Base-by-base conservation (phyloP, 1,139 yeast genomes). In the Geotrichum reessii region DNA sequence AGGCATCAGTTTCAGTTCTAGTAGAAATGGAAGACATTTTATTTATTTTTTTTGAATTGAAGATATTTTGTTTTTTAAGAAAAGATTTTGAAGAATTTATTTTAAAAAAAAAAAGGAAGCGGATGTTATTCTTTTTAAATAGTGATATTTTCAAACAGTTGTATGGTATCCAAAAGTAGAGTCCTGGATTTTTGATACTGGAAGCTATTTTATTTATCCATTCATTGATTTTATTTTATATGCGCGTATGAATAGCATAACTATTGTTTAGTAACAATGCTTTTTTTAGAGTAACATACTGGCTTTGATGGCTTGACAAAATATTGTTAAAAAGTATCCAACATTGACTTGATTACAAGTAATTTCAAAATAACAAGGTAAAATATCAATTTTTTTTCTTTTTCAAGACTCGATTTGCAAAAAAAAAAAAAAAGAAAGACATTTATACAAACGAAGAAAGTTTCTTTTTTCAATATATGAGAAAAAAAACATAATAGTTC, bases 1-100 rank as follows among this genome's bases (percentile, higher is more conserved):
- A 93, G 56, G 98, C 97, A 75, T 93, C 99, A 61, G 91, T 81
- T 75, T 93, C 99, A 62, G 81, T 82, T 78, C 98, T 85, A 67
- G 72, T 74, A 33, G 40, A 12, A 5, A 2, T 4, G n/a, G 44
- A 37, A 17, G 21, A 5, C 44, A 37, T 37, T 37, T 11, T 37
- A 8, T n/a, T n/a, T 2, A 37, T n/a, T 17, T 37, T n/a, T 9
- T 37, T 17, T 25, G 28, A 25, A 3, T n/a, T 37, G 8, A n/a
- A 37, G 7, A 5, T n/a, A 3, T 14, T 5, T 37, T 11, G 5
- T 37, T 37, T 11, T 9, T 33, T 7, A 12, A 33, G 17, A 33
- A 12, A 33, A 33, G 12, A 33, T 3, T 5, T 12, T 2, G 12
- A 12, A 33, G 9, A 33, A 33, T n/a, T n/a, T n/a, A n/a, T n/a